Evolutionary conservation across 345 rosid genomes (phyloP).

Genomic region (Eucalyptus guilfoylei): DNA sequence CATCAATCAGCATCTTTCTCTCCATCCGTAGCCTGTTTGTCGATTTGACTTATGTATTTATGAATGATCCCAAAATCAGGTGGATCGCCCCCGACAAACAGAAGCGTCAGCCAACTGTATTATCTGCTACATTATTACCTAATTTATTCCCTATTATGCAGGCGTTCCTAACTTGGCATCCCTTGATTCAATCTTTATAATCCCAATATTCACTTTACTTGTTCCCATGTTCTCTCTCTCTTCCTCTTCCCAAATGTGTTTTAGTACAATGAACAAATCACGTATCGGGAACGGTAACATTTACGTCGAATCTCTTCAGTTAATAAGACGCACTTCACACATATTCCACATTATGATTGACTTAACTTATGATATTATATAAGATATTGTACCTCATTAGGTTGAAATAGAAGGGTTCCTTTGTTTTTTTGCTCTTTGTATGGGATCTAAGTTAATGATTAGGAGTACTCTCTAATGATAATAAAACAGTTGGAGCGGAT

Average conservation of each 20-base stretch:
- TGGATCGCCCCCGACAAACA: conserved; percentile 1
- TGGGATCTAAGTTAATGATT: conserved; percentile 25
- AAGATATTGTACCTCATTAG: not conserved
- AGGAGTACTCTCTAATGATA: not conserved
- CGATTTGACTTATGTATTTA: not conserved
- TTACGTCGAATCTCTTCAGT: not conserved
- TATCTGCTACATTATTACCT: not conserved
- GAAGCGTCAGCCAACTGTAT: not conserved
- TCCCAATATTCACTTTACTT: not conserved
- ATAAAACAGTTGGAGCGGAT: not conserved
- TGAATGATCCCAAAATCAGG: not conserved
- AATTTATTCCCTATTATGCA: not conserved
- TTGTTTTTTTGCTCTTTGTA: not conserved
- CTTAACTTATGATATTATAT: not conserved
- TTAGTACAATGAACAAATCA: not conserved
- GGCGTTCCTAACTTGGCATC: not conserved
- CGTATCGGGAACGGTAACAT: not conserved
- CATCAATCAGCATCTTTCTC: not conserved
- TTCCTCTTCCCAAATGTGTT: not conserved
- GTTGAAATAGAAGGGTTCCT: not conserved
- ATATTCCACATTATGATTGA: not conserved
- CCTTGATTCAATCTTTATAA: not conserved
- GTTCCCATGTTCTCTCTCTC: not conserved
- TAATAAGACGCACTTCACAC: not conserved
- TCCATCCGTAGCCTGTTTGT: not conserved